Evolutionary conservation across 2,329 filamentous ascomycete genomes (phyloP).

Genomic region (Neonectria sp.): DNA sequence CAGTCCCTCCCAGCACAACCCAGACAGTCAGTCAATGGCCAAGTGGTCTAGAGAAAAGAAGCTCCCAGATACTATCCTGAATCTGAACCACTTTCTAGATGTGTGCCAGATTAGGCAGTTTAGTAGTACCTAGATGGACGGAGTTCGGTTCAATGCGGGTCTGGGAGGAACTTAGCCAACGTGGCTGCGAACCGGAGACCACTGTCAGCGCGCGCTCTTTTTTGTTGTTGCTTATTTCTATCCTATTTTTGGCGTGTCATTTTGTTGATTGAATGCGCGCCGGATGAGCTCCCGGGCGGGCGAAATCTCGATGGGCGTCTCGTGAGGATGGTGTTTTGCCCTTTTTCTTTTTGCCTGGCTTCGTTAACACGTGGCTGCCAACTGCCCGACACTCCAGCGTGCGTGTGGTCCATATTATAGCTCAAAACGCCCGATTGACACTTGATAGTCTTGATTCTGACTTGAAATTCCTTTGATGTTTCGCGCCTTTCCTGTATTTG

Average conservation of each 20-base stretch:
- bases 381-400: neutral
- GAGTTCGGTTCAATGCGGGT: neutral
- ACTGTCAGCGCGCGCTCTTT: neutral
- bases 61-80: too few species aligned
- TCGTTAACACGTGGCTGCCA: neutral
- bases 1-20: neutral
- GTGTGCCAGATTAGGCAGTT: too few species aligned
- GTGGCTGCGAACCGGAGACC: neutral
- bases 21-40: neutral
- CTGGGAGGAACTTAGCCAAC: neutral
- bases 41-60: neutral
- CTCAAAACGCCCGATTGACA: neutral
- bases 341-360: neutral
- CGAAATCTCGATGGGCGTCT: neutral
- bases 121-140: too few species aligned
- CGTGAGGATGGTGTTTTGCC: neutral
- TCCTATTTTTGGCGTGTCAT: neutral
- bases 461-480: neutral
- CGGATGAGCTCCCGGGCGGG: neutral
- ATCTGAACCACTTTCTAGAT: too few species aligned
- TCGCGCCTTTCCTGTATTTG: neutral
- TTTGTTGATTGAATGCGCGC: neutral
- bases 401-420: neutral
- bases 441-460: neutral
- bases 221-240: neutral